A percentile compares a stretch with the other conserved stretches of the same genome.
Conservation (phyloP, 345 rosid genomes). For the Boechera retrofracta region DNA sequence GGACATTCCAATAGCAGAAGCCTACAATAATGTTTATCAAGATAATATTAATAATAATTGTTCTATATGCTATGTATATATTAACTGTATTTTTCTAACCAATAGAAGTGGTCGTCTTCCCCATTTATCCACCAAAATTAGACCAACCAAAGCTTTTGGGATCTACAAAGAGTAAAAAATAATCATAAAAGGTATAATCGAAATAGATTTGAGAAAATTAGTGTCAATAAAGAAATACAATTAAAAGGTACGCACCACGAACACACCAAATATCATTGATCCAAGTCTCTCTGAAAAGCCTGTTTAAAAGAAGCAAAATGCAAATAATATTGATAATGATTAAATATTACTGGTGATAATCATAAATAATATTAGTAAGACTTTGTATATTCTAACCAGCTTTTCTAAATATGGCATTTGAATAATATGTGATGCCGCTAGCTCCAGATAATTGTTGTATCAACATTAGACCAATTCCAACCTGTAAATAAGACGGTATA, state of each 20-base stretch:
- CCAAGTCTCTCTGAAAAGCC: conserved; percentile 52
- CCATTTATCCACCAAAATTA: conserved; percentile 54
- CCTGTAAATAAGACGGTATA: conserved; percentile 32
- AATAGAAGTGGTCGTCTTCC: conserved; percentile 63
- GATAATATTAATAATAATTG: not conserved
- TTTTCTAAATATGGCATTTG: conserved; percentile 55
- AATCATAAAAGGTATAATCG: not conserved
- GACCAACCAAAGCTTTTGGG: conserved; percentile 42
- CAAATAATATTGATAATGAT: not conserved
- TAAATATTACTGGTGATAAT: not conserved
- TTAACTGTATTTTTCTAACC: conserved; percentile 41
- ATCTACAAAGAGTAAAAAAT: conserved; percentile 34
- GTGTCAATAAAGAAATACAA: not conserved
- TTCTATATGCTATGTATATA: not conserved
- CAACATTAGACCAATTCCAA: conserved; percentile 60
- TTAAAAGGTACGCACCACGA: conserved; percentile 44
- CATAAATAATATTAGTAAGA: not conserved
- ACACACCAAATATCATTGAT: conserved; percentile 47
- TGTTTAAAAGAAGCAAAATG: conserved; percentile 1
- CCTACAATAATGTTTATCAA: conserved; percentile 39
- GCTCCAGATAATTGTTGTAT: conserved; percentile 56
- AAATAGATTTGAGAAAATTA: not conserved
- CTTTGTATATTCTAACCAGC: conserved; percentile 46
- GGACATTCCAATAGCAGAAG: conserved; percentile 57
- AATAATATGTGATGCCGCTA: conserved; percentile 51